Conservation (phyloP, 106 monocot genomes). For the Allium cepa region DNA sequence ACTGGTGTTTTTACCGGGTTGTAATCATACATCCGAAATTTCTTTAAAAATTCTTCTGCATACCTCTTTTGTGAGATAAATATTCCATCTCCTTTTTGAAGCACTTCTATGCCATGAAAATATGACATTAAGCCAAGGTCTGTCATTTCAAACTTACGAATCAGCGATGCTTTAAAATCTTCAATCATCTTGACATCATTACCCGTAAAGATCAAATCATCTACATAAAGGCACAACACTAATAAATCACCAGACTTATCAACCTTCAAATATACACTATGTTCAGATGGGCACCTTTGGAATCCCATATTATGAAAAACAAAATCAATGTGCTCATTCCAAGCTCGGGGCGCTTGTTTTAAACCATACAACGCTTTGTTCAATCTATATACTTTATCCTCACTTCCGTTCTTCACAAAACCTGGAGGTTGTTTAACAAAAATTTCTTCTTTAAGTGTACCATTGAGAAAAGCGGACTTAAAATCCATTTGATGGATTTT, state of each 20-base stretch:
- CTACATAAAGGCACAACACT: not conserved
- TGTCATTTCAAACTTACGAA: conserved; percentile 4
- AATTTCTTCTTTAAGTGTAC: not conserved
- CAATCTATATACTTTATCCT: not conserved
- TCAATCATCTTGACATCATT: not conserved
- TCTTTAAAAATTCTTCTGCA: not conserved
- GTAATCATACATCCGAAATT: not conserved
- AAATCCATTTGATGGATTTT: not conserved
- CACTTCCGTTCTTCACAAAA: not conserved
- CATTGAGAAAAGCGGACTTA: not conserved
- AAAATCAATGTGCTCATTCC: not conserved
- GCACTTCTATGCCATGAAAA: not conserved
- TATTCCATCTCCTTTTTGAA: not conserved
- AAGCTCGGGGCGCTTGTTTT: not conserved
- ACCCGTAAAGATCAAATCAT: conserved; percentile 4
- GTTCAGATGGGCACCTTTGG: not conserved
- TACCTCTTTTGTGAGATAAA: conserved; percentile 10
- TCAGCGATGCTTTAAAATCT: conserved; percentile 1
- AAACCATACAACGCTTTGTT: not conserved
- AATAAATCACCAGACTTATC: not conserved
- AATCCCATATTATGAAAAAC: not conserved
- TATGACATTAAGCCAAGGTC: conserved; percentile 2
- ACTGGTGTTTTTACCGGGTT: conserved; percentile 2
- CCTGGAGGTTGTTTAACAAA: not conserved
- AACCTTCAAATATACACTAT: not conserved